phyloP scores from a whole-genome alignment of 1,284 basidiomycete genomes.

The Anthracocystis setariae region DNA sequence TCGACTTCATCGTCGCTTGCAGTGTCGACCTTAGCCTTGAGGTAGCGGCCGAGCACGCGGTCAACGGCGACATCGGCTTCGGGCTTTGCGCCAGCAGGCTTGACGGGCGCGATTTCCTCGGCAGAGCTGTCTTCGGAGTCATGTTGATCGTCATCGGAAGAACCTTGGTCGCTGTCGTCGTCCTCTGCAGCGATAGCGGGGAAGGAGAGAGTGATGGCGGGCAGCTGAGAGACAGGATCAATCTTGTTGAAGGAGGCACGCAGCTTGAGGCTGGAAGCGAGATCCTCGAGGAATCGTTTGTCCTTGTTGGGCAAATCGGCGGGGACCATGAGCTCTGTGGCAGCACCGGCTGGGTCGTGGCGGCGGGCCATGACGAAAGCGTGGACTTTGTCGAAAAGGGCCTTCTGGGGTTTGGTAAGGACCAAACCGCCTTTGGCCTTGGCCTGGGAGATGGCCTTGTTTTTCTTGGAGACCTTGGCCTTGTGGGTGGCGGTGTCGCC shows the following conservation, averaged over 20 bases:
- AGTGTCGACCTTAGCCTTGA: constrained; percentile 75
- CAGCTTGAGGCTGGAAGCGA: constrained; percentile 55
- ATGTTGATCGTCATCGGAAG: constrained; percentile 36
- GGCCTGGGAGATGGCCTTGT: constrained; percentile 78
- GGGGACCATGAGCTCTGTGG: constrained; percentile 51
- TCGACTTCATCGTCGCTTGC: constrained; percentile 34
- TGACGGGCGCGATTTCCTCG: constrained; percentile 70
- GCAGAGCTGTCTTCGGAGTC: constrained; percentile 59
- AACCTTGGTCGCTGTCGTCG: constrained; percentile 28
- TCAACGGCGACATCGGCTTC: constrained; percentile 75
- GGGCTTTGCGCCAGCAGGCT: constrained; percentile 16
- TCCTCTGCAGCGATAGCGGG: constrained; percentile 37
- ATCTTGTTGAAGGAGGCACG: constrained; percentile 60
- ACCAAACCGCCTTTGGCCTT: constrained; percentile 73
- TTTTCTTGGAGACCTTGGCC: constrained; percentile 70
- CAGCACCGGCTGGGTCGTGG: constrained; percentile 72
- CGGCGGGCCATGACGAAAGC: constrained; percentile 83
- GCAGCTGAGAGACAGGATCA: constrained; percentile 55
- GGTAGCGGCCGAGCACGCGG: constrained; percentile 86
- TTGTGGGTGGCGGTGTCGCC: constrained; percentile 75
- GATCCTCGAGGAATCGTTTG: constrained; percentile 53
- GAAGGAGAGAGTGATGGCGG: constrained; percentile 55
- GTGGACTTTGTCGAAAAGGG: constrained; percentile 71
- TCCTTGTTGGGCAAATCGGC: constrained; percentile 46
- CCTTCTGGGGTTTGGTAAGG: constrained; percentile 32